Evolutionary conservation across 106 monocot genomes (phyloP).

Genomic region (Dendrobium huoshanense): DNA sequence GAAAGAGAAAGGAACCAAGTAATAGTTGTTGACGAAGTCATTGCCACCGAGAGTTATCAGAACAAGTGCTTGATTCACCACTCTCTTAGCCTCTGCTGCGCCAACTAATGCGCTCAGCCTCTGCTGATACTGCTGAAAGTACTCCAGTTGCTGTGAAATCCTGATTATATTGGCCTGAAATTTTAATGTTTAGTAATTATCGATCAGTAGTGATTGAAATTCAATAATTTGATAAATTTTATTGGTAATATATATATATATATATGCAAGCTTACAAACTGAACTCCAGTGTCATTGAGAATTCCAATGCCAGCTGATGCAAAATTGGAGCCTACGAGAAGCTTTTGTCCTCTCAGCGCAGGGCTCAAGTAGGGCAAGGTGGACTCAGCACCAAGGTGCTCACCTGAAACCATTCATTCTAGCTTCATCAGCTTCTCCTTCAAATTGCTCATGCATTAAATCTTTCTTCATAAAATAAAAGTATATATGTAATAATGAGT

Average conservation of each 20-base stretch:
- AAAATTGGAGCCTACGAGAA: slow-evolving; percentile 83
- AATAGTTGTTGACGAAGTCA: slow-evolving; percentile 97
- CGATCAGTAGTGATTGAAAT: too few species aligned
- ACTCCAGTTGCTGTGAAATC: slow-evolving; percentile 33
- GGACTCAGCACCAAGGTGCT: slow-evolving; percentile 65
- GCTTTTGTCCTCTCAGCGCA: slow-evolving; percentile 43
- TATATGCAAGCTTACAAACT: slow-evolving; percentile 63
- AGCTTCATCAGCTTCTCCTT: background rate
- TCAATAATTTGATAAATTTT: too few species aligned
- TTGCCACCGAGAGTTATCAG: slow-evolving; percentile 89
- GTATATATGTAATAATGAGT: too few species aligned
- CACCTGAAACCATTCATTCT: slow-evolving; percentile 34
- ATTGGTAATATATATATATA: background rate
- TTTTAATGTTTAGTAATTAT: too few species aligned
- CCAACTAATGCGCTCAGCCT: slow-evolving; percentile 58
- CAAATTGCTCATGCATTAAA: too few species aligned
- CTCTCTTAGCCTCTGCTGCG: slow-evolving; percentile 14
- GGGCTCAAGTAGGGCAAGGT: slow-evolving; percentile 84
- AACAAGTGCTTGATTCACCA: slow-evolving; percentile 46
- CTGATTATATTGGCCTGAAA: too few species aligned
- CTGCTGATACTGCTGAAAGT: slow-evolving; percentile 76
- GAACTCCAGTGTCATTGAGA: slow-evolving; percentile 89
- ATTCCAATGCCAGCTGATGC: slow-evolving; percentile 89
- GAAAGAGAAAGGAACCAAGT: slow-evolving; percentile 59
- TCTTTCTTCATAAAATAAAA: too few species aligned